Percentiles rank a stretch among this genome's conserved stretches.
Evolutionary conservation across 768 basidiomycete genomes (phyloP).

Genomic region (Asterophora lycoperdoides): DNA sequence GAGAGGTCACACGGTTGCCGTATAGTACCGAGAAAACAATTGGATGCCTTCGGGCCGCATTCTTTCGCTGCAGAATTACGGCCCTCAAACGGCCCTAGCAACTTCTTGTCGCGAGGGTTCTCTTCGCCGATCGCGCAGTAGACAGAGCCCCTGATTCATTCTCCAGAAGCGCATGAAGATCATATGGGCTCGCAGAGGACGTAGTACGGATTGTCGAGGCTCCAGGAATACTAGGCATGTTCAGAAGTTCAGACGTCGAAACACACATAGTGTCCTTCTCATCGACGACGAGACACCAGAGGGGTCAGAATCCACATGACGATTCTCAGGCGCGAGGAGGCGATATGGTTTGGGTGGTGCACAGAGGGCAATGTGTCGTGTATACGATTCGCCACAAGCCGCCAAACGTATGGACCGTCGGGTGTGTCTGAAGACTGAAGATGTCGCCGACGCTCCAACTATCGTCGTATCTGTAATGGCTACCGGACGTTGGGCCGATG

Average conservation of each 20-base stretch:
- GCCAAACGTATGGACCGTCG: constrained; percentile 32
- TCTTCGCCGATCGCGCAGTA: constrained; percentile 21
- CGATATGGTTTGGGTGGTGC: constrained; percentile 35
- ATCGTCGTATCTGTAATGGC: constrained; percentile 32
- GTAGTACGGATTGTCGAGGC: constrained; percentile 31
- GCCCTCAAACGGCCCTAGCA: too few species aligned
- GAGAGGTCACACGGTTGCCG: constrained; percentile 17
- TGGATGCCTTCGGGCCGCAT: constrained; percentile 27
- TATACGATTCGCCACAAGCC: constrained; percentile 28
- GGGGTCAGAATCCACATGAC: constrained; percentile 16
- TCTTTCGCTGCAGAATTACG: constrained; percentile 27
- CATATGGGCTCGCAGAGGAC: constrained; percentile 29
- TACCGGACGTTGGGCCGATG: constrained; percentile 22
- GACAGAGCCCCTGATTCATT: constrained; percentile 4
- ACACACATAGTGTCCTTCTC: constrained; percentile 33
- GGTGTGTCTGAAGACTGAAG: constrained; percentile 15
- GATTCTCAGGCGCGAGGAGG: constrained; percentile 28
- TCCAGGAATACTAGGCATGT: too few species aligned
- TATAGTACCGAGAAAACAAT: constrained; percentile 28
- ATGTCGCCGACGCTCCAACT: constrained; percentile 17
- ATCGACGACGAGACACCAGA: constrained; percentile 12
- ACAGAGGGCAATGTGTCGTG: constrained; percentile 21
- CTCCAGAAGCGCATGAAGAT: constrained; percentile 11
- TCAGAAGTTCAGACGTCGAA: constrained; percentile 38
- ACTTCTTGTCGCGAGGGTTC: constrained; percentile 30